These are phyloP conservation scores for Agaricus subrufescens DNA, from an alignment of 768 basidiomycete species.

Conservation along the genomic window DNA sequence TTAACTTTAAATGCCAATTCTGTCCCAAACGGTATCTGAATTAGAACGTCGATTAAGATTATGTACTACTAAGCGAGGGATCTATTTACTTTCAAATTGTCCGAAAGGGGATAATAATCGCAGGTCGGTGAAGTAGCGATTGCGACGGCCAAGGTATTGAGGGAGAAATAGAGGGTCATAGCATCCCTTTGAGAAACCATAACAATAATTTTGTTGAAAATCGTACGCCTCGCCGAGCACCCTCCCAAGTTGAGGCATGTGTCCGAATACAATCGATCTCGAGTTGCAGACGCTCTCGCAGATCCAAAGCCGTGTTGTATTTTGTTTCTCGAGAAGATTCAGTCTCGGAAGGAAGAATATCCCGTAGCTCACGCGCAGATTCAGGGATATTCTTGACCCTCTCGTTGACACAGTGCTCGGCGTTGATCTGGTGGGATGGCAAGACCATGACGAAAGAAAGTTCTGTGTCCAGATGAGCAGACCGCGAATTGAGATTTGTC, in stretches of 20 bases:
- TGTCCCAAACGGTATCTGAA: too few relatives aligned
- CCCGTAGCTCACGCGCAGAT: too few relatives aligned
- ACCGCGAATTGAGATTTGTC: slow-evolving; percentile 91
- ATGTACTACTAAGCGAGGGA: too few relatives aligned
- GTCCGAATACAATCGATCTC: slow-evolving; percentile 51
- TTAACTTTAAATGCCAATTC: too few relatives aligned
- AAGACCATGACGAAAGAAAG: slow-evolving; percentile 83
- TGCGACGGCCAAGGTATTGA: too few relatives aligned
- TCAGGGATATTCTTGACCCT: not conserved
- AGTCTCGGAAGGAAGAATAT: slow-evolving; percentile 1
- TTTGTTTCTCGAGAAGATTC: slow-evolving; percentile 11
- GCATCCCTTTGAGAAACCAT: slow-evolving; percentile 63
- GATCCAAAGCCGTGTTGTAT: not conserved
- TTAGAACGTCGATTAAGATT: too few relatives aligned
- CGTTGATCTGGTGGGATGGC: slow-evolving; percentile 32
- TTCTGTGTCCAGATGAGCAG: slow-evolving; percentile 87
- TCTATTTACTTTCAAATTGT: too few relatives aligned
- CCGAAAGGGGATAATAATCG: too few relatives aligned
- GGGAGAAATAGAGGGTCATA: slow-evolving; percentile 29
- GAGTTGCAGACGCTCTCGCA: slow-evolving; percentile 45
- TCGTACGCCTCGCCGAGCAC: slow-evolving; percentile 51
- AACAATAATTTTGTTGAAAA: slow-evolving; percentile 62
- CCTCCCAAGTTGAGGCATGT: slow-evolving; percentile 55
- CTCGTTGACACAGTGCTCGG: slow-evolving; percentile 13
- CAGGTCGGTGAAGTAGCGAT: too few relatives aligned